A percentile compares a stretch with the other conserved stretches of the same genome.
Conservation (phyloP, 345 rosid species). For the Boechera stricta region DNA sequence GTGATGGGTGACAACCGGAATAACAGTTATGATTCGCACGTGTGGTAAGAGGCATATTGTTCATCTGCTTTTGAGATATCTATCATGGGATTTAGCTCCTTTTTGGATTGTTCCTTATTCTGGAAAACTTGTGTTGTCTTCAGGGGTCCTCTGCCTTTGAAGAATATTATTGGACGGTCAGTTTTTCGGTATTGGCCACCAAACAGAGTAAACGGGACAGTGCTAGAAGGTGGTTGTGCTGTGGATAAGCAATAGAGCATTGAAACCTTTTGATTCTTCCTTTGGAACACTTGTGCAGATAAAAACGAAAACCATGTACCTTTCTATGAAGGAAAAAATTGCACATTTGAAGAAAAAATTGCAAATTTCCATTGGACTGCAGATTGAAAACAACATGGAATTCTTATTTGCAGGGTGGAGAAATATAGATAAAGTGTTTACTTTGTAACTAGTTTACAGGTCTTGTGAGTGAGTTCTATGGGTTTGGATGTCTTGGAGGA, state of each 20-base stretch:
- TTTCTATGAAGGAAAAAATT: constrained; percentile 6
- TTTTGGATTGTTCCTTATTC: constrained; percentile 26
- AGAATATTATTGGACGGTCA: constrained; percentile 93
- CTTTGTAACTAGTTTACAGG: constrained; percentile 48
- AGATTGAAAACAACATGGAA: background rate
- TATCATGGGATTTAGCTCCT: constrained; percentile 10
- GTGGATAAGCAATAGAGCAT: constrained; percentile 55
- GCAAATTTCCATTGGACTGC: constrained; percentile 26
- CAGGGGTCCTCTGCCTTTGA: constrained; percentile 93
- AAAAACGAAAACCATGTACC: constrained; percentile 5
- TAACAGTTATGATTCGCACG: constrained; percentile 94
- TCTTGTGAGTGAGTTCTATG: constrained; percentile 51
- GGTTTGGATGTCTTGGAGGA: constrained; percentile 55
- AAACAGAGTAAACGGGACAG: constrained; percentile 73
- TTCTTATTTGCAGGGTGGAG: constrained; percentile 29
- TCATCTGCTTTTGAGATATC: constrained; percentile 1
- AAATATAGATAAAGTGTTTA: constrained; percentile 14
- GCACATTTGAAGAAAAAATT: constrained; percentile 15
- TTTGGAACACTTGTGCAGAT: constrained; percentile 25
- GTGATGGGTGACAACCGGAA: constrained; percentile 99
- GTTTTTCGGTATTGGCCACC: constrained; percentile 94
- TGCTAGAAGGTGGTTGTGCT: constrained; percentile 68
- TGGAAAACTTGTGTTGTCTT: constrained; percentile 31
- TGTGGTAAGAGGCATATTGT: constrained; percentile 65
- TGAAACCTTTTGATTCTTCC: constrained; percentile 30